Evolutionary conservation across 2,329 filamentous ascomycete species (phyloP).

Genomic region (Colletotrichum truncatum): DNA sequence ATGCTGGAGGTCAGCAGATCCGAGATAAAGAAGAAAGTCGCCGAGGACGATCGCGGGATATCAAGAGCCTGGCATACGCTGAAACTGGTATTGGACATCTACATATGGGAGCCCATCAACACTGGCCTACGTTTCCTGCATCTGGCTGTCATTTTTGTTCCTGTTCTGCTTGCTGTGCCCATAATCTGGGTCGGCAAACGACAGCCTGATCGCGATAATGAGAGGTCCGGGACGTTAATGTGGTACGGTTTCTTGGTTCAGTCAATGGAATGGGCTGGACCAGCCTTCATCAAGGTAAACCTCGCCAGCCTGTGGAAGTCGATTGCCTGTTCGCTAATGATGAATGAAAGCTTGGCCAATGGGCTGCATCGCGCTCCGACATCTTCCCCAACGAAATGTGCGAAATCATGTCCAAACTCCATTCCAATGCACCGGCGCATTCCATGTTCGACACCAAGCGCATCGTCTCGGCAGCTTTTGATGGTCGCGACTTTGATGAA

Average conservation of each 20-base stretch:
- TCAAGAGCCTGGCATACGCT: conserved; percentile 66
- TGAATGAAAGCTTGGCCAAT: conserved; percentile 86
- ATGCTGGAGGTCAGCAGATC: conserved; percentile 86
- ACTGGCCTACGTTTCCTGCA: conserved; percentile 91
- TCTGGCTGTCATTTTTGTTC: conserved; percentile 87
- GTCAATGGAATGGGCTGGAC: conserved; percentile 91
- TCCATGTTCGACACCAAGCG: conserved; percentile 81
- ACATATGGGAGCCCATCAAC: conserved; percentile 85
- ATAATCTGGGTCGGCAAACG: conserved; percentile 80
- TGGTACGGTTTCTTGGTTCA: conserved; percentile 92
- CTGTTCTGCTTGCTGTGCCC: conserved; percentile 84
- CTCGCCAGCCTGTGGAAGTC: neutral
- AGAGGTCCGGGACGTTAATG: conserved; percentile 85
- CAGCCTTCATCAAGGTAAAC: conserved; percentile 93
- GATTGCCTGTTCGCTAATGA: neutral
- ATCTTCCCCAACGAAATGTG: conserved; percentile 97
- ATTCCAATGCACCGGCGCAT: conserved; percentile 94
- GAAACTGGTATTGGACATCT: conserved; percentile 74
- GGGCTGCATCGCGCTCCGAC: conserved; percentile 95
- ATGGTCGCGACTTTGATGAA: conserved; percentile 80
- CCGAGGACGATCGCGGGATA: conserved; percentile 68
- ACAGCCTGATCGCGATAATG: conserved; percentile 71
- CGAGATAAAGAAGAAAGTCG: conserved; percentile 78
- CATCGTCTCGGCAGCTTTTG: conserved; percentile 85
- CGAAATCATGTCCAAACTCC: conserved; percentile 90